Evolutionary conservation across 2,329 filamentous ascomycete species (phyloP), one percentile per base, ranked within the genome.

Genomic region (Hirsutella minnesotensis): DNA sequence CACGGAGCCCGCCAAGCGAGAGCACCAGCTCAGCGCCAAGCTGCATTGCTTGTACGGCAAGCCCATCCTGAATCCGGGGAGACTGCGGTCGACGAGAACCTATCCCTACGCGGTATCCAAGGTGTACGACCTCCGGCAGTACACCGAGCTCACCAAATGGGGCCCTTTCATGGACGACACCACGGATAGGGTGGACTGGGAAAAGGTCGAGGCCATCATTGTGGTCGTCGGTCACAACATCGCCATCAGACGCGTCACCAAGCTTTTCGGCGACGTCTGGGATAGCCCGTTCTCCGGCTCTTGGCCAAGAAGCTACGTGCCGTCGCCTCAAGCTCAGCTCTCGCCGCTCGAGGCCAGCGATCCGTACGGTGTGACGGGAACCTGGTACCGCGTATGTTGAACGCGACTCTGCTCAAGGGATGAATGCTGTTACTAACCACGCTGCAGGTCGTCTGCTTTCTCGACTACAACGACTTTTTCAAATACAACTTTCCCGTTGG

Each of bases 151-250:
- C 21, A 81, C 73, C 1, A 57, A 68, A 30, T 89, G 84, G 83
- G 85, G 85, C 0, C 85, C 85, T 0, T 89, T 86, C 52, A 63
- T 72, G 53, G 65, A 74, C 40, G 83, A 88, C 53, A 75, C 72
- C 2, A 70, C 67, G 3, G 70, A 69, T 41, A 59, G 62, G 5
- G 79, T 86, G 0, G 83, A 90, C 59, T 90, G 85, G 85, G 83
- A 89, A 59, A 86, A 84, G 63, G 63, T 88, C 10, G 84, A 89
- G 59, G 79, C 81, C 9, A 74, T 87, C 42, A 75, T 87, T 68
- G 66, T 88, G 3, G 76, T 82, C 2, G 59, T 89, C 3, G 73
- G 73, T 3, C 69, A 73, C 54, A 87, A 86, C 54, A 67, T 83
- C 33, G 55, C 60, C 9, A 72, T 75, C 49, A 61, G 66, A 12